Evolutionary conservation across 2,329 filamentous ascomycete species (phyloP), one percentile per base, ranked within the genome.

Genomic region (Alternaria incomplexa): DNA sequence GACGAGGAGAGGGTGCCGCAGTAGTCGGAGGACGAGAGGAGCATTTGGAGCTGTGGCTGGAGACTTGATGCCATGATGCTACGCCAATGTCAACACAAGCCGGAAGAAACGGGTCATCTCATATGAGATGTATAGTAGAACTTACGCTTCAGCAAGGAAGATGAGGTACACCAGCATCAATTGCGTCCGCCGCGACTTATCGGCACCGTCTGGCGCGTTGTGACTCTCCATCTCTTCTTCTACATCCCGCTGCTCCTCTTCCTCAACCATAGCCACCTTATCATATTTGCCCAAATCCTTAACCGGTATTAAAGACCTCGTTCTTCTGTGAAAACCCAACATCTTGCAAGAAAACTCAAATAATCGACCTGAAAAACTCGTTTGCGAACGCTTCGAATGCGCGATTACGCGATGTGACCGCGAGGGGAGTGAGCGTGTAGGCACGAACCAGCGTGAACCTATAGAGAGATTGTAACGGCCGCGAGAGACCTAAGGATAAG

Each of bases 41-140:
- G 77, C 73, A 84, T 81, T 63, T 81, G 80, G 43, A 84, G 79
- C 61, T 84, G 82, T 13, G 82, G 79, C 52, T 83, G 81, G 7
- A 84, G 77, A 56, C 81, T 83, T n/a, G 83, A 82, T 25, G 82
- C 80, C 80, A 84, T 83, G 69, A 84, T 83, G 40, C 79, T 81
- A 62, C 47, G 26, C 30, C 11, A 3, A 40, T 28, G 54, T 69
- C 30, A 63, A 62, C 55, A 62, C 44, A 55, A 52, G 48, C 63
- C 32, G 48, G 53, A 48, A 26, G 26, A 22, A 40, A 54, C 15
- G 43, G 26, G 25, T 44, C 28, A 20, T 36, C 32, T 8, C 43
- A 12, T 4, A 17, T 26, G 48, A 51, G 57, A 43, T 36, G 25
- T 56, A 5, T 52, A 30, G 28, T 20, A 51, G 52, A 30, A 75